Evolutionary conservation across 352 stramenopile genomes (phyloP).

Genomic region (Pythium vanterpoolii): DNA sequence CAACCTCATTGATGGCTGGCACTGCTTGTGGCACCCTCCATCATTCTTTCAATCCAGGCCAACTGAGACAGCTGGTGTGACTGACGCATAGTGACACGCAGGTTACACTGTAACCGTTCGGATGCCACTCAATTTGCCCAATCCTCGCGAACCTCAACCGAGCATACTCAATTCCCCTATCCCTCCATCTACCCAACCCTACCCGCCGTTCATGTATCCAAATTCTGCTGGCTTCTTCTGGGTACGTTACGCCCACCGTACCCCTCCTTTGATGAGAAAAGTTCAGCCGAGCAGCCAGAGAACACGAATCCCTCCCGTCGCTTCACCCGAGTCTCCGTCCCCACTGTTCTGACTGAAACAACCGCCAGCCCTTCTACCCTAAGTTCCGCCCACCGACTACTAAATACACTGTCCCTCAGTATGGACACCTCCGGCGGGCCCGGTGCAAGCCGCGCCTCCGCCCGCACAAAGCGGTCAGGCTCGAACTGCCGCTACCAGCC

Average conservation of each 20-base stretch:
- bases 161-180: background rate
- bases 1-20: background rate
- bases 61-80: background rate
- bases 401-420: background rate
- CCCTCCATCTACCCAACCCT: background rate
- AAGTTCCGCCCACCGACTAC: background rate
- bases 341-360: no score
- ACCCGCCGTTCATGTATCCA: background rate
- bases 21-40: background rate
- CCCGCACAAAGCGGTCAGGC: constrained; percentile 14
- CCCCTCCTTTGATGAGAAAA: background rate
- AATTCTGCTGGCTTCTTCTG: background rate
- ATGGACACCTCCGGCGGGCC: constrained; percentile 14
- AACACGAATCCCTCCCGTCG: background rate
- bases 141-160: background rate
- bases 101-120: background rate
- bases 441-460: background rate
- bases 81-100: background rate
- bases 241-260: background rate
- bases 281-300: background rate
- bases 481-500: constrained; percentile 21
- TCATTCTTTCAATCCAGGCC: background rate
- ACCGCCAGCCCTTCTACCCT: no score
- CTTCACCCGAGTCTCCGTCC: no score
- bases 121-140: background rate